phyloP scores from a whole-genome alignment of 139 green algal species.

The Coelastrella sp. region DNA sequence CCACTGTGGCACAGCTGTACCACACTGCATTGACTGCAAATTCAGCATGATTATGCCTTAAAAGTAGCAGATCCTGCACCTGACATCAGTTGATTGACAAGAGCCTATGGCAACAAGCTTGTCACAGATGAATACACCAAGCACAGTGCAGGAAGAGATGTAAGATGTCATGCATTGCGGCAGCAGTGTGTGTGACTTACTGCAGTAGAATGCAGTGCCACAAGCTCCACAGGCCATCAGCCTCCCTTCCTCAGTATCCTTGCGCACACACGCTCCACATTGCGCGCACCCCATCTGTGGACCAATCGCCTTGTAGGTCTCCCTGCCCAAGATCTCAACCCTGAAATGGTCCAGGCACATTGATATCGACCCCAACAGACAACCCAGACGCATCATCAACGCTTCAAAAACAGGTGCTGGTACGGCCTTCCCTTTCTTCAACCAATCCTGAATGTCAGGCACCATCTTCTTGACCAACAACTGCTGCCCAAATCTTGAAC shows the following conservation, averaged over 20 bases:
- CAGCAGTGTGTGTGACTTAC: not conserved
- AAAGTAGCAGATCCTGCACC: no score
- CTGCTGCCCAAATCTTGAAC: not conserved
- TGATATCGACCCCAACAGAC: not conserved
- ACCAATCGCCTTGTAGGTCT: constrained; percentile 1
- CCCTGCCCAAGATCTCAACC: constrained; percentile 4
- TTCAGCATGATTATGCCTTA: no score
- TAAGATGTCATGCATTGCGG: not conserved
- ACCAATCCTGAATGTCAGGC: not conserved
- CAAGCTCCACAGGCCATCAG: constrained; percentile 6
- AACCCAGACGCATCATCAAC: not conserved
- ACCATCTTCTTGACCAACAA: not conserved
- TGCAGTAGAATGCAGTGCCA: not conserved
- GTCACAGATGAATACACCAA: no score
- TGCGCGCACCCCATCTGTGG: not conserved
- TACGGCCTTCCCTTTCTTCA: not conserved
- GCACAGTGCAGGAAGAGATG: no score
- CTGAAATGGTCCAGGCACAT: constrained; percentile 16
- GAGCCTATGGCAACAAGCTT: no score
- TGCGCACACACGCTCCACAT: not conserved
- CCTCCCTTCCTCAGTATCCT: no score
- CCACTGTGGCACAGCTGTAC: no score
- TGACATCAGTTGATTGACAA: no score
- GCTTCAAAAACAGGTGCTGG: not conserved
- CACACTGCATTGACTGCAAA: no score